A percentile compares a stretch with the other conserved stretches of the same genome.
phyloP scores from a whole-genome alignment of 2,329 filamentous ascomycete species.

The Aspergillus alliaceus region DNA sequence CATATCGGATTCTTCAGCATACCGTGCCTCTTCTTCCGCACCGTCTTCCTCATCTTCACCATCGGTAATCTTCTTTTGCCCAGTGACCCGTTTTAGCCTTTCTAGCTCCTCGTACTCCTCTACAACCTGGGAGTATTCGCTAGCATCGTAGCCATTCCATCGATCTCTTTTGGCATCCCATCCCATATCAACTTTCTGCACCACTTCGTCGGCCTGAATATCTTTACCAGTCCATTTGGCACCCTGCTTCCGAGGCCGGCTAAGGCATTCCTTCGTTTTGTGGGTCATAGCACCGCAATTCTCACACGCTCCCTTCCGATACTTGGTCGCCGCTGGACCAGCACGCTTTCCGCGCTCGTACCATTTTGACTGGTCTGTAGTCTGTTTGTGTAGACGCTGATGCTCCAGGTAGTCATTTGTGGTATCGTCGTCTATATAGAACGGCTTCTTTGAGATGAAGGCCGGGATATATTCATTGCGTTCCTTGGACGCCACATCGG shows the following conservation, averaged over 20 bases:
- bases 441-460: slow-evolving; percentile 97
- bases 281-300: slow-evolving; percentile 98
- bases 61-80: slow-evolving; percentile 42
- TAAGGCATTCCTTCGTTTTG: slow-evolving; percentile 90
- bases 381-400: slow-evolving; percentile 76
- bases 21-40: slow-evolving; percentile 56
- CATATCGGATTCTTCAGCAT: slow-evolving; percentile 96
- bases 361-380: slow-evolving; percentile 76
- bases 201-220: slow-evolving; percentile 86
- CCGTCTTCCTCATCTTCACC: slow-evolving; percentile 59
- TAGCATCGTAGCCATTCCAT: slow-evolving; percentile 96
- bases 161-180: slow-evolving; percentile 98
- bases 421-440: slow-evolving; percentile 81
- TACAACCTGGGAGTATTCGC: slow-evolving; percentile 82
- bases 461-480: slow-evolving; percentile 98
- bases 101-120: slow-evolving; percentile 88
- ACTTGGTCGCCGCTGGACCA: slow-evolving; percentile 90
- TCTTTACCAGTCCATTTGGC: slow-evolving; percentile 90
- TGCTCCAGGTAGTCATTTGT: slow-evolving; percentile 91
- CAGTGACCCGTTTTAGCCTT: slow-evolving; percentile 62
- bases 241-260: slow-evolving; percentile 81
- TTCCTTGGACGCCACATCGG: slow-evolving; percentile 66
- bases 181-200: slow-evolving; percentile 81
- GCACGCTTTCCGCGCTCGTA: slow-evolving; percentile 85
- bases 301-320: slow-evolving; percentile 95